These are phyloP conservation scores for Plasmodium gonderi DNA, from an alignment of 169 alveolate genomes.

Conservation along the genomic window DNA sequence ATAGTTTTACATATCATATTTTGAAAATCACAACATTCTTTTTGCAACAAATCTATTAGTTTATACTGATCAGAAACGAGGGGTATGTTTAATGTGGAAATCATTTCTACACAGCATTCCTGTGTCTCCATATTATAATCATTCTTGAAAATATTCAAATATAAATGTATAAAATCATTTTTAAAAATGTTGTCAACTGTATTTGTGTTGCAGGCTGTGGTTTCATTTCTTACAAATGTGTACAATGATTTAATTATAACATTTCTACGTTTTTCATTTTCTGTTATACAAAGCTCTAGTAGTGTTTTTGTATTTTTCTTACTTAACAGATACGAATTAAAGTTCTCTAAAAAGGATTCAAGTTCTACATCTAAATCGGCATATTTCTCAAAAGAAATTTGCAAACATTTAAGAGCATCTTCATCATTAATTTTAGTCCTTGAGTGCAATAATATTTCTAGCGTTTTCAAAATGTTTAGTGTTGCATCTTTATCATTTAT, in stretches of 20 bases:
- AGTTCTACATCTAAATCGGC: slow-evolving; percentile 55
- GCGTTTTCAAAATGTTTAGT: slow-evolving; percentile 46
- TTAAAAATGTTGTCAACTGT: slow-evolving; percentile 1
- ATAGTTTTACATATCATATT: slow-evolving; percentile 52
- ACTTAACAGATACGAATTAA: slow-evolving; percentile 64
- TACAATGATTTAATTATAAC: slow-evolving; percentile 40
- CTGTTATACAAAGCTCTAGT: slow-evolving; percentile 49
- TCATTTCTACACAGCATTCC: slow-evolving; percentile 25
- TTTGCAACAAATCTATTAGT: slow-evolving; percentile 64
- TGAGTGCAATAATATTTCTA: slow-evolving; percentile 37
- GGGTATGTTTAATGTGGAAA: slow-evolving; percentile 26
- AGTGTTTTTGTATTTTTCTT: slow-evolving; percentile 36
- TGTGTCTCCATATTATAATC: slow-evolving; percentile 45
- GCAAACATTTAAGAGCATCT: slow-evolving; percentile 65
- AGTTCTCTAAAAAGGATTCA: slow-evolving; percentile 57
- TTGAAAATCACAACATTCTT: slow-evolving; percentile 62
- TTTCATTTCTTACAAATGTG: slow-evolving; percentile 31
- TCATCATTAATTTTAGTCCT: slow-evolving; percentile 62
- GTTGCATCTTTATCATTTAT: slow-evolving; percentile 62
- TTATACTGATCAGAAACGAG: slow-evolving; percentile 26
- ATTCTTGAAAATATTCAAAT: slow-evolving; percentile 33
- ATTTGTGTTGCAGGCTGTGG: neutral
- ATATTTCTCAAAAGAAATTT: slow-evolving; percentile 54
- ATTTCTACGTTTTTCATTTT: slow-evolving; percentile 31
- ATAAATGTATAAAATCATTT: slow-evolving; percentile 19